Percentiles rank a stretch among this genome's conserved stretches.
Conservation (phyloP, 192 early-diverging fungal genomes). For the Rhizophlyctis rosea region DNA sequence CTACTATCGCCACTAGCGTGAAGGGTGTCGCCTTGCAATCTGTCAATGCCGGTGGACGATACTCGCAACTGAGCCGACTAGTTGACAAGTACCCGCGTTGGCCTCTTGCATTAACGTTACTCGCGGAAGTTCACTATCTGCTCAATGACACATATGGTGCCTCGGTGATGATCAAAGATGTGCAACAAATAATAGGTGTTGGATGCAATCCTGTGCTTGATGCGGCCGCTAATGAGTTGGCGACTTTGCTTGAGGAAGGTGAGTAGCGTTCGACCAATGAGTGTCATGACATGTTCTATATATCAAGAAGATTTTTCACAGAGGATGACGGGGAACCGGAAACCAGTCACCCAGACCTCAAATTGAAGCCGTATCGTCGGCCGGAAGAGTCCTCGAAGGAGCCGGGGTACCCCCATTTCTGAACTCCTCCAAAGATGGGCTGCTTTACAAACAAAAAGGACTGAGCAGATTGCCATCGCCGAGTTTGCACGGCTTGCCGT, state of each 20-base stretch:
- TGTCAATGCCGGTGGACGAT: background rate
- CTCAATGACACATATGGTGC: constrained; percentile 11
- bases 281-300: too few relatives aligned
- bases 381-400: too few relatives aligned
- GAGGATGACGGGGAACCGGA: background rate
- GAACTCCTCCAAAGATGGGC: too few relatives aligned
- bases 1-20: constrained; percentile 4
- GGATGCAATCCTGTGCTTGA: background rate
- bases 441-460: background rate
- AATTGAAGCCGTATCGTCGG: background rate
- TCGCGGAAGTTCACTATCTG: constrained; percentile 12
- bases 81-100: background rate
- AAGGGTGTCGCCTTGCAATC: constrained; percentile 9
- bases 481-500: constrained; percentile 14
- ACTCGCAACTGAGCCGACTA: background rate
- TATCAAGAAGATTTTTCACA: background rate
- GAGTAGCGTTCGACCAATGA: too few relatives aligned
- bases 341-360: background rate
- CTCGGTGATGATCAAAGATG: background rate
- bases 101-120: background rate
- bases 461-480: constrained; percentile 4
- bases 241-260: too few relatives aligned
- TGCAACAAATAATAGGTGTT: background rate
- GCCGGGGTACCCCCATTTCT: too few relatives aligned
- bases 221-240: background rate